Percentiles rank a stretch among this genome's conserved stretches.
Evolutionary conservation across 305 asterid species (phyloP).

Genomic region (Caryopteris hybrid): DNA sequence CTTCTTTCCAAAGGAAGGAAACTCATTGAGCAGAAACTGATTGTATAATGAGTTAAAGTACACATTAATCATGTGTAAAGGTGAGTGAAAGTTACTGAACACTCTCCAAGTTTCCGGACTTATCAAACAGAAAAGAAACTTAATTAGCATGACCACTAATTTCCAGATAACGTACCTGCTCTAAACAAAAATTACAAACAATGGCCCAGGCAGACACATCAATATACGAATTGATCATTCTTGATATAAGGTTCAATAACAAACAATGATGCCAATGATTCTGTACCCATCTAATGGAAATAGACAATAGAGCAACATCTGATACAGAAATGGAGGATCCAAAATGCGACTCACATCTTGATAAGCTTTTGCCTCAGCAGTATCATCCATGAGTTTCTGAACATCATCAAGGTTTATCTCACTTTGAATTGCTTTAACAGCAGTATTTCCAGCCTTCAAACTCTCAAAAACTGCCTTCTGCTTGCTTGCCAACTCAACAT

Average conservation of each 20-base stretch:
- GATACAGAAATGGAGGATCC: neutral
- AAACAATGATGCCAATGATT: neutral
- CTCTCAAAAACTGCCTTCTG: constrained; percentile 96
- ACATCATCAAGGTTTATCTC: constrained; percentile 87
- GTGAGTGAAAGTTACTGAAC: neutral
- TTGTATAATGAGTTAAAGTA: neutral
- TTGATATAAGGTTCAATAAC: neutral
- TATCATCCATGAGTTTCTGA: constrained; percentile 92
- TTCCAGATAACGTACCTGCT: no score
- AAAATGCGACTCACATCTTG: constrained; percentile 63
- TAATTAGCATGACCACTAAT: no score
- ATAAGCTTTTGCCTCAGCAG: constrained; percentile 95
- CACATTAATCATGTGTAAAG: neutral
- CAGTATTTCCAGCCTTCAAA: constrained; percentile 77
- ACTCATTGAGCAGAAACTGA: neutral
- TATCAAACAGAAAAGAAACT: neutral
- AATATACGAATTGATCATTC: neutral
- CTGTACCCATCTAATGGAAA: neutral
- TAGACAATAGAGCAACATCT: neutral
- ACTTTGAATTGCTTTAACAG: constrained; percentile 85
- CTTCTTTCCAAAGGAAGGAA: neutral
- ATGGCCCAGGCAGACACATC: neutral
- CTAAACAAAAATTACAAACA: neutral
- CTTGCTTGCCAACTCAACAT: constrained; percentile 89
- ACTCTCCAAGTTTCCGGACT: neutral